Evolutionary conservation across 495 filamentous ascomycete species (phyloP), one percentile per base, ranked within the genome.

Genomic region (Daldinia caldariorum): DNA sequence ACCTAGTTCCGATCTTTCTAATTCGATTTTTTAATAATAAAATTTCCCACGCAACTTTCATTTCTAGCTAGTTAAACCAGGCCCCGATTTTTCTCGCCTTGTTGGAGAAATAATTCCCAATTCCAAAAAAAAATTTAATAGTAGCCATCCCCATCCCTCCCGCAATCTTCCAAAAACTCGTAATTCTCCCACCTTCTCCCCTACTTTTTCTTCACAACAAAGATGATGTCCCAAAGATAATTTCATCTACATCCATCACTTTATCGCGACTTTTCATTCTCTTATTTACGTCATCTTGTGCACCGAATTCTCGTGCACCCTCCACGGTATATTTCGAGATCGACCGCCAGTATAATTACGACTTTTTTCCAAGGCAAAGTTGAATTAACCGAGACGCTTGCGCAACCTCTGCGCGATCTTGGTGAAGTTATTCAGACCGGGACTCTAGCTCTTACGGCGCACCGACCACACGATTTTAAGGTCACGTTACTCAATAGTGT

Each of bases 191-290:
- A 74, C 76, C 66, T 83, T 83, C 68, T 78, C 77, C 75, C 67
- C 76, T 70, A 77, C 73, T 79, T 79, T 75, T 72, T 73, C 59
- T 69, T 62, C 73, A 60, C 76, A 79, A 80, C 89, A 82, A 84
- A 80, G 79, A 83, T 62, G 84, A 81, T 66, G 79, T 81, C 32
- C 80, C 82, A 1, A 75, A 78, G 41, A 83, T 81, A 82, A 86
- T 80, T 61, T 79, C 84, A 79, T 85, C 86, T 45, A 83, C 71
- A 77, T 82, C 75, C 66, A 68, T 63, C 54, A 72, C 63, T 67
- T 65, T 58, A 57, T 63, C 67, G 37, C 63, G 41, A 39, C 63
- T 73, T 76, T 70, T 45, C 73, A 76, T 79, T 71, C 45, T 67
- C 65, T 41, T 60, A 55, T 43, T 60, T 62, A 68, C 41, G 72